Evolutionary conservation across 305 asterid genomes (phyloP), one percentile per base, ranked within the genome.

Genomic region (Rubia tinctorum): DNA sequence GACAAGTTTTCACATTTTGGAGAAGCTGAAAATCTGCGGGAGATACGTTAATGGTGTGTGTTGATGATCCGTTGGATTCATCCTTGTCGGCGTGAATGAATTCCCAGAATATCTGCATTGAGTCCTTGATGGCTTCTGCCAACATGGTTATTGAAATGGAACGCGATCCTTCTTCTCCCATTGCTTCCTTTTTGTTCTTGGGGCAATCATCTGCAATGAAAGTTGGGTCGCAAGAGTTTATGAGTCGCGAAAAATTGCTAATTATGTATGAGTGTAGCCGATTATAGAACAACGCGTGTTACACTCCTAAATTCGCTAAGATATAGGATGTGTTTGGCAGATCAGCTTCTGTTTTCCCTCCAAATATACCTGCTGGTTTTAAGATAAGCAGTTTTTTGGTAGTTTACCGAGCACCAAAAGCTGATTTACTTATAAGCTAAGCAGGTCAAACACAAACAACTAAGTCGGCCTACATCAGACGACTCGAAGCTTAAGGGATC

Each of bases 51-150:
- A 77, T 66, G 74, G 60, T 44, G 11, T 81, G 80, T 78, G 82
- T 86, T 12, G 63, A 47, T 79, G 61, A 64, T 22, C 72, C 68
- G 55, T 39, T 73, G 5, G 74, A 37, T 47, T 80, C 80, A n/a
- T 73, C 84, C 80, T 88, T 93, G 72, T 93, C 97, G 17, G 90
- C 77, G 15, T 65, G 79, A 63, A 91, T 80, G 78, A 93, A 91
- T 2, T 88, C 91, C 74, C 84, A 85, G 79, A 90, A 88, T 53
- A 84, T 65, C 71, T 77, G 68, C 86, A 89, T 91, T 44, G 97
- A 80, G 20, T 88, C 92, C 72, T 73, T 62, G 44, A 93, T 82
- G 66, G 74, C 78, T 20, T 81, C 84, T 0, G 76, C 79, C 34
- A 93, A 66, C 70, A 67, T 45, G 69, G 86, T 78, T 0, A 93